phyloP scores from a whole-genome alignment of 345 rosid genomes.

The Citrus trifoliata region DNA sequence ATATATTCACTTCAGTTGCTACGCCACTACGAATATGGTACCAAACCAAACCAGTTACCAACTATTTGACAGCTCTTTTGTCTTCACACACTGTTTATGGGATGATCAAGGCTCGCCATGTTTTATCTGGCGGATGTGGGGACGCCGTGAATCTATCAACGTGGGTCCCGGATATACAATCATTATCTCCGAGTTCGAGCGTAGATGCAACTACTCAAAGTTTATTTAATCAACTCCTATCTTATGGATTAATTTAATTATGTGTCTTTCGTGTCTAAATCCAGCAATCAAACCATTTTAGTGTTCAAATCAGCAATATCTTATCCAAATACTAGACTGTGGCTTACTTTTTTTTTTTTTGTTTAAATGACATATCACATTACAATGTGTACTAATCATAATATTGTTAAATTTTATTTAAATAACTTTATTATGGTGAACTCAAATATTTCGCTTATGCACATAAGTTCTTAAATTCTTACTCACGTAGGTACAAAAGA shows the following conservation, averaged over 20 bases:
- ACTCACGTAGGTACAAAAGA: not conserved
- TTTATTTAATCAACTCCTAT: not conserved
- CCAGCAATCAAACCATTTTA: not conserved
- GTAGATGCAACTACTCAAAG: not conserved
- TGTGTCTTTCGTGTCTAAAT: slow-evolving; percentile 8
- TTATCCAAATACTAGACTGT: not conserved
- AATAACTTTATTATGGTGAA: too few relatives aligned
- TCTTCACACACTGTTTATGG: not conserved
- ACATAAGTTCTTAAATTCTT: too few relatives aligned
- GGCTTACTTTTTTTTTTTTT: too few relatives aligned
- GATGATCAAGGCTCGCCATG: not conserved
- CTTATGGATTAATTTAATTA: slow-evolving; percentile 4
- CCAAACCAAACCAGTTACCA: not conserved
- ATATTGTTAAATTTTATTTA: too few relatives aligned
- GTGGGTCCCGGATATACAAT: not conserved
- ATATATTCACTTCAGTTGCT: too few relatives aligned
- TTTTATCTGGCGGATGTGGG: not conserved
- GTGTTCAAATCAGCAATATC: not conserved
- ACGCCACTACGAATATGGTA: not conserved
- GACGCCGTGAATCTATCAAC: slow-evolving; percentile 7
- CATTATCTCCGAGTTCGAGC: not conserved
- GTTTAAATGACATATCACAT: too few relatives aligned
- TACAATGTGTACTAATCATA: too few relatives aligned
- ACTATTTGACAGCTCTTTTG: slow-evolving; percentile 27
- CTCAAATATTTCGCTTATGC: too few relatives aligned